Percentiles rank a stretch among this genome's conserved stretches.
Conservation (phyloP, 2,329 filamentous ascomycete genomes). For the Fusarium oxysporum region DNA sequence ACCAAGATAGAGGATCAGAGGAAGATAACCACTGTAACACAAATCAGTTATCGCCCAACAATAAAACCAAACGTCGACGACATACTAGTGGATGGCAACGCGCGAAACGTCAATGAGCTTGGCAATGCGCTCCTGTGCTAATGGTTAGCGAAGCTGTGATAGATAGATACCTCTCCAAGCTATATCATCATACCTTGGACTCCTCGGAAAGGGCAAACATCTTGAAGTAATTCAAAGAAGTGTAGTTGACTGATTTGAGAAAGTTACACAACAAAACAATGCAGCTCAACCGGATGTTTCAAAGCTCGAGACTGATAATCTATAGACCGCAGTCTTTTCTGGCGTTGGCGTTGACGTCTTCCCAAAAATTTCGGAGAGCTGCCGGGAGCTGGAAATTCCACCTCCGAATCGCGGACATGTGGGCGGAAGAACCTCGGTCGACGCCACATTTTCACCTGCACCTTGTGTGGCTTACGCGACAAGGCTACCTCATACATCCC, state of each 20-base stretch:
- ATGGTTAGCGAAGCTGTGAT: slow-evolving; percentile 22
- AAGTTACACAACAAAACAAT: slow-evolving; percentile 5
- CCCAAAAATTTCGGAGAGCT: slow-evolving; percentile 42
- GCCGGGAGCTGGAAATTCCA: slow-evolving; percentile 43
- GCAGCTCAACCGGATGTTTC: slow-evolving; percentile 13
- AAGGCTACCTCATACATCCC: slow-evolving; percentile 25
- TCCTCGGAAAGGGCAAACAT: slow-evolving; percentile 89
- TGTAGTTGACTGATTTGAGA: not conserved
- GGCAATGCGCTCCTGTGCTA: slow-evolving; percentile 88
- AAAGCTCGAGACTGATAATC: slow-evolving; percentile 33
- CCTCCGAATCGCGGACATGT: slow-evolving; percentile 19
- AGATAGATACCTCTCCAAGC: not conserved
- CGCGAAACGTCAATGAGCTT: slow-evolving; percentile 95
- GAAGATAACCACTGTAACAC: slow-evolving; percentile 84
- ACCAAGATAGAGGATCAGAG: slow-evolving; percentile 97
- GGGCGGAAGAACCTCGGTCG: slow-evolving; percentile 49
- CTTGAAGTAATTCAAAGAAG: slow-evolving; percentile 42
- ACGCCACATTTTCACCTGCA: slow-evolving; percentile 4
- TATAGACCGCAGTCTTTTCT: slow-evolving; percentile 8
- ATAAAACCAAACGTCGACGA: slow-evolving; percentile 22
- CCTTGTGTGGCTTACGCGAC: slow-evolving; percentile 28
- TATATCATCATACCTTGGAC: slow-evolving; percentile 78
- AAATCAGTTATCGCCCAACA: slow-evolving; percentile 50
- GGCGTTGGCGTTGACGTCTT: slow-evolving; percentile 22
- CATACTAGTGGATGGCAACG: slow-evolving; percentile 95